Evolutionary conservation across 1,139 yeast species (phyloP).

Genomic region (Pichia norvegensis): DNA sequence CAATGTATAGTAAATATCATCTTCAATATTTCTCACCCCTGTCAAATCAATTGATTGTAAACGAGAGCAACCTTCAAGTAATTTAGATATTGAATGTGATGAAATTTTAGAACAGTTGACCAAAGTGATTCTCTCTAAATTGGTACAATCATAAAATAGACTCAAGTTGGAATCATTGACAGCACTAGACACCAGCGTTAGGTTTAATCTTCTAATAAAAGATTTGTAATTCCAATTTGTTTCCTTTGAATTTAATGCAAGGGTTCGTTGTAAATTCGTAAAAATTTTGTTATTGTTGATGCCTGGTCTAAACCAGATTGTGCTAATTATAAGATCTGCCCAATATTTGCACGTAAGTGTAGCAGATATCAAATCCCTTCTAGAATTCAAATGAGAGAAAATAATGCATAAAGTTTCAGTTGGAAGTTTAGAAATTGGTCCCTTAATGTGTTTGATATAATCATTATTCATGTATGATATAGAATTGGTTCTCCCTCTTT

Average conservation of each 20-base stretch:
- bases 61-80: slow-evolving; percentile 57
- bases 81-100: slow-evolving; percentile 51
- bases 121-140: slow-evolving; percentile 77
- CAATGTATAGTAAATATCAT: slow-evolving; percentile 61
- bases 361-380: slow-evolving; percentile 56
- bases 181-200: slow-evolving; percentile 63
- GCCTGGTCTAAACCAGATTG: slow-evolving; percentile 85
- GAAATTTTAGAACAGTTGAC: slow-evolving; percentile 70
- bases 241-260: slow-evolving; percentile 39
- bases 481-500: slow-evolving; percentile 22
- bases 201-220: slow-evolving; percentile 71
- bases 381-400: slow-evolving; percentile 57
- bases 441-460: slow-evolving; percentile 7
- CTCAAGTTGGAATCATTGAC: slow-evolving; percentile 55
- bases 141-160: slow-evolving; percentile 59
- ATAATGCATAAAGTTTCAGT: slow-evolving; percentile 72
- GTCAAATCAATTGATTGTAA: slow-evolving; percentile 85
- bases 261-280: slow-evolving; percentile 43
- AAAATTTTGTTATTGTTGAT: slow-evolving; percentile 49
- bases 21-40: slow-evolving; percentile 64
- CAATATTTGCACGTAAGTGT: slow-evolving; percentile 76
- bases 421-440: slow-evolving; percentile 44
- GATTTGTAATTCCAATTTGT: slow-evolving; percentile 69
- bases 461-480: slow-evolving; percentile 9
- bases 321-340: slow-evolving; percentile 72